phyloP scores from a whole-genome alignment of 768 basidiomycete species.

The Cystobasidium onofrii region DNA sequence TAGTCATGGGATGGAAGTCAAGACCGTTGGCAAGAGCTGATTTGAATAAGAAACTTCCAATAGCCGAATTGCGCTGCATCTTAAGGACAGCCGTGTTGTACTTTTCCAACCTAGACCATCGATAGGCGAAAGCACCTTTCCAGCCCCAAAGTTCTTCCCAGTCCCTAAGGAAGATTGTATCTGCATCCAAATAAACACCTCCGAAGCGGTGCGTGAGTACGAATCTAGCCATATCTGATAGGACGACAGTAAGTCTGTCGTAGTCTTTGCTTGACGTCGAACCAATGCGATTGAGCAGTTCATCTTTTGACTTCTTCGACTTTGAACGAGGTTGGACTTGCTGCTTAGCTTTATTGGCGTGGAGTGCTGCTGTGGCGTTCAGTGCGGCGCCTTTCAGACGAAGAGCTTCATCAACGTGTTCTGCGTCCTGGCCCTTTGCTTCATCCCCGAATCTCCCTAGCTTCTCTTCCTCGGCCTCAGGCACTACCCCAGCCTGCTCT shows the following conservation, averaged over 20 bases:
- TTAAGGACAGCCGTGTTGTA: constrained; percentile 96
- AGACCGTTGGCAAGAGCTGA: constrained; percentile 82
- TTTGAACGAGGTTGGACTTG: constrained; percentile 26
- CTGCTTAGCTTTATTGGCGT: constrained; percentile 33
- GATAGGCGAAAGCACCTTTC: constrained; percentile 91
- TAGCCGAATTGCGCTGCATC: constrained; percentile 81
- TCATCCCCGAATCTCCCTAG: constrained; percentile 28
- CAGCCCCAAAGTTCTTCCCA: constrained; percentile 99
- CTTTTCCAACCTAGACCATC: constrained; percentile 84
- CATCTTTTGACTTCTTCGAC: constrained; percentile 47
- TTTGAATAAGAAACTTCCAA: constrained; percentile 86
- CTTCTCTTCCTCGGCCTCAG: constrained; percentile 27
- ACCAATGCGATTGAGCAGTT: constrained; percentile 70
- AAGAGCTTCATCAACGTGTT: constrained; percentile 39
- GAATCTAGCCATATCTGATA: constrained; percentile 95
- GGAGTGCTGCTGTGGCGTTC: constrained; percentile 36
- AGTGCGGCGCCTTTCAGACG: constrained; percentile 49
- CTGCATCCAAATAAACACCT: constrained; percentile 92
- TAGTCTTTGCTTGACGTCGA: constrained; percentile 80
- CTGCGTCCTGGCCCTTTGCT: constrained; percentile 27
- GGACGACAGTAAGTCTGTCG: constrained; percentile 81
- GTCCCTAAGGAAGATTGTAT: constrained; percentile 88
- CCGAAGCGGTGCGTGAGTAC: constrained; percentile 94
- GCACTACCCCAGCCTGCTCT: background rate
- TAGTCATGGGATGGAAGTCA: constrained; percentile 96